Evolutionary conservation across 2,329 filamentous ascomycete genomes (phyloP).

Genomic region (Endothia cerciana): DNA sequence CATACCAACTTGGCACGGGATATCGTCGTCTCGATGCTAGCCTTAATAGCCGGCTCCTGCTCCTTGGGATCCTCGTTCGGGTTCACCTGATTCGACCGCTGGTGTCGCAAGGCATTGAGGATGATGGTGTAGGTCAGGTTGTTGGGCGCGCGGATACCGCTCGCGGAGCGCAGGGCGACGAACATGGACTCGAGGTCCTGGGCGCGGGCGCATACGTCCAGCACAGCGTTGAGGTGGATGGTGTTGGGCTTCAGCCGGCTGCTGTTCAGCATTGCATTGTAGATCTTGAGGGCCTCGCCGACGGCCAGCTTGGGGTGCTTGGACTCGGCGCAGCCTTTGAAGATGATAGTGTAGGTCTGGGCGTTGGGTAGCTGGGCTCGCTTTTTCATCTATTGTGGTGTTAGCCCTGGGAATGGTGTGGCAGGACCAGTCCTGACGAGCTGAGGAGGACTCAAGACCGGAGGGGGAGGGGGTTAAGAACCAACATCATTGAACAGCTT

Average conservation of each 20-base stretch:
- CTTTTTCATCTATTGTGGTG: conserved; percentile 82
- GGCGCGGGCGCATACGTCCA: conserved; percentile 78
- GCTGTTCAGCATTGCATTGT: conserved; percentile 71
- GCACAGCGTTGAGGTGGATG: conserved; percentile 86
- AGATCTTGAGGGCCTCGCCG: conserved; percentile 72
- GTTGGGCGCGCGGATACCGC: conserved; percentile 69
- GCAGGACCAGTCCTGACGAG: background rate
- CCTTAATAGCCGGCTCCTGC: conserved; percentile 37
- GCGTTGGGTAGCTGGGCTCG: conserved; percentile 78
- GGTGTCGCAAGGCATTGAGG: conserved; percentile 71
- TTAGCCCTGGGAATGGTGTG: conserved; percentile 26
- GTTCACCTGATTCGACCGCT: conserved; percentile 40
- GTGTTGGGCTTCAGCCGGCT: conserved; percentile 71
- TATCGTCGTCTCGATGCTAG: conserved; percentile 52
- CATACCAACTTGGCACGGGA: conserved; percentile 75
- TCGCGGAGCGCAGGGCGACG: conserved; percentile 72
- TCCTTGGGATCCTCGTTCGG: conserved; percentile 35
- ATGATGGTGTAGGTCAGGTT: conserved; percentile 80
- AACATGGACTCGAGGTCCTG: conserved; percentile 81
- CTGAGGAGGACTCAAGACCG: background rate
- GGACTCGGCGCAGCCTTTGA: conserved; percentile 72
- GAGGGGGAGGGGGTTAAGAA: conserved; percentile 20
- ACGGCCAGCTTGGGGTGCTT: conserved; percentile 63
- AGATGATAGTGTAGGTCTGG: conserved; percentile 82
- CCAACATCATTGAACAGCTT: conserved; percentile 87